Base-by-base conservation (phyloP, 805 yeast species). In the Monosporozyma yasuniensis region DNA sequence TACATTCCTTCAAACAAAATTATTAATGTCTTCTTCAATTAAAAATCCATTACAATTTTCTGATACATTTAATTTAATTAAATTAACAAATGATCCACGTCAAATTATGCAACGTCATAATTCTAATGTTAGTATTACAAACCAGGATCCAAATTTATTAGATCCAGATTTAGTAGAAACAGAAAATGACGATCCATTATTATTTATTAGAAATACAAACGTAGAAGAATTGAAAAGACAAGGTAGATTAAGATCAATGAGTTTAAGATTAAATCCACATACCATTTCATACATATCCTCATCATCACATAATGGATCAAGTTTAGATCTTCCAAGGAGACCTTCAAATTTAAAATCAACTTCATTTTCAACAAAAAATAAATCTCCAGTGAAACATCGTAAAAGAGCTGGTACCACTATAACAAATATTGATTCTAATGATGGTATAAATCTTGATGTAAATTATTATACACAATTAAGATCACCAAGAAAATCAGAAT, bases 1-100 rank as follows among this genome's bases (percentile, higher is more conserved):
- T 8, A 73, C 82, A n/a, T 61, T 67, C 8, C 64, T 89, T 49
- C 74, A 88, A 54, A 81, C 86, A 6, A 72, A 84, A 53, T 69
- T 83, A 25, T 77, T 84, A 18, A 68, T 74, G 42, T 59, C 64
- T 12, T 58, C 68, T 4, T 55, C 64, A 3, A 58, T 63, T 23
- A 63, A 56, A 23, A 65, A 61, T 48, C 66, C 68, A 1, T 52
- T 65, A 41, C 64, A 61, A 47, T 59, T 63, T 43, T 50, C 56
- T 12, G 51, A 49, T 7, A 54, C 59, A 1, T 50, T 54, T 14
- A 55, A 49, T 9, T 41, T 55, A 28, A 50, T 52, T 3, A 50
- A 49, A 35, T 30, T 41, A 30, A 8, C 44, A 6, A 39, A 37
- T 11, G 50, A 37, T 11, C 45, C 48, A 27, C 52, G 46, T 9